These are phyloP conservation scores for Trichopus zeylanicus DNA, from an alignment of 116 monocot genomes.

Conservation along the genomic window DNA sequence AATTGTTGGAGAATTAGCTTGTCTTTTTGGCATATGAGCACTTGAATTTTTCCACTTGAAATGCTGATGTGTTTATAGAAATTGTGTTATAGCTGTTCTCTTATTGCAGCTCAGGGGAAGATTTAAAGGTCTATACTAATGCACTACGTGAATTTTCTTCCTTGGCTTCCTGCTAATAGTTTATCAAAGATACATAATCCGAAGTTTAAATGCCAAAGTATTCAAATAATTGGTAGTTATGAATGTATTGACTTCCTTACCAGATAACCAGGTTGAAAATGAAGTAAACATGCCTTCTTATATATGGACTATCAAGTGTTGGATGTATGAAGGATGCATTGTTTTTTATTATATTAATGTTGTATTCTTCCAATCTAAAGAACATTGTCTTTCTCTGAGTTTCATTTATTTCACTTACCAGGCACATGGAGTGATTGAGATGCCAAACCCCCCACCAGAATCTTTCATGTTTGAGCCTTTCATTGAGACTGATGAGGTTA, in stretches of 20 bases:
- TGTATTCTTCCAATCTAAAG: not conserved
- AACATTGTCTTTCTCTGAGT: not conserved
- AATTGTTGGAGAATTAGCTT: too few species aligned
- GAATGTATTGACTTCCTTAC: too few species aligned
- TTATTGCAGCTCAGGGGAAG: slow-evolving; percentile 48
- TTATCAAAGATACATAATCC: slow-evolving; percentile 70
- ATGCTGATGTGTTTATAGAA: too few species aligned
- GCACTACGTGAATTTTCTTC: slow-evolving; percentile 46
- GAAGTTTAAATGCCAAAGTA: too few species aligned
- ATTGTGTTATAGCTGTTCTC: not conserved
- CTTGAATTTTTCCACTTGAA: not conserved
- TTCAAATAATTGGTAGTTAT: too few species aligned
- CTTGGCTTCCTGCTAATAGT: slow-evolving; percentile 59
- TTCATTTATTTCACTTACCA: slow-evolving; percentile 9
- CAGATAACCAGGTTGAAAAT: not conserved
- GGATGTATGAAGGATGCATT: not conserved
- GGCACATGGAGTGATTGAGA: slow-evolving; percentile 94
- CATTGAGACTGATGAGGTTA: slow-evolving; percentile 83
- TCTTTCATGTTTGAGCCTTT: slow-evolving; percentile 81
- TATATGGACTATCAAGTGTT: not conserved
- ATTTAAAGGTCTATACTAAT: slow-evolving; percentile 61
- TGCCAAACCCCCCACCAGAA: slow-evolving; percentile 67
- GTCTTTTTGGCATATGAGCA: too few species aligned
- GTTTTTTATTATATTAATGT: not conserved
- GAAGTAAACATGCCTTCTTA: not conserved